Percentiles rank a stretch among this genome's conserved stretches.
Evolutionary conservation across 176 grass and related monocot genomes (phyloP).

Genomic region (Poa annua): DNA sequence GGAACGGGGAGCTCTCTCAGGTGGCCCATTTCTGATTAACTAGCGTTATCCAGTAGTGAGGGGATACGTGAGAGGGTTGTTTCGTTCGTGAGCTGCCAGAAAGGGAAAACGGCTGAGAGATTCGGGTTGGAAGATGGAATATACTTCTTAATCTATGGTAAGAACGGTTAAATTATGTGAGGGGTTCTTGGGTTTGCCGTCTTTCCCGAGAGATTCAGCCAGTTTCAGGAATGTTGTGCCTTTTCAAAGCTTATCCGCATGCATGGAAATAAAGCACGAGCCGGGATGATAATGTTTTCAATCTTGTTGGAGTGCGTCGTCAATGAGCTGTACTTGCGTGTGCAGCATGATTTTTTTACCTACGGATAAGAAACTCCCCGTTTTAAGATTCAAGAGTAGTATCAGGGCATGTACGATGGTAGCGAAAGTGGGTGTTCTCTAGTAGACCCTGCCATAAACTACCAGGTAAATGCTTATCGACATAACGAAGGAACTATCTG

Average conservation of each 20-base stretch:
- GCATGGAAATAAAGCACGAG: conserved; percentile 40
- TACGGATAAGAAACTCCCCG: conserved; percentile 35
- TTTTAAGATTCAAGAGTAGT: not conserved
- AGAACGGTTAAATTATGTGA: conserved; percentile 24
- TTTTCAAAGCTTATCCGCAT: conserved; percentile 53
- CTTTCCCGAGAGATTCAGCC: conserved; percentile 17
- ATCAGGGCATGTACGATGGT: not conserved
- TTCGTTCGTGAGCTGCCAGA: conserved; percentile 18
- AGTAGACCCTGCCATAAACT: not conserved
- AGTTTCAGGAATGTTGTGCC: conserved; percentile 27
- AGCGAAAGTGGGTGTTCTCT: not conserved
- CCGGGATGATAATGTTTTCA: conserved; percentile 14
- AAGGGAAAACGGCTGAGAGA: conserved; percentile 32
- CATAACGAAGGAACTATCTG: not conserved
- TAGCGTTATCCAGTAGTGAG: conserved; percentile 35
- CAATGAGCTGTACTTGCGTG: conserved; percentile 35
- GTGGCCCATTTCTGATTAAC: conserved; percentile 12
- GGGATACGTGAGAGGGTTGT: conserved; percentile 34
- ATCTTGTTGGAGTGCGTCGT: not conserved
- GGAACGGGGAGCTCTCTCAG: conserved; percentile 30
- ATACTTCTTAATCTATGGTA: conserved; percentile 34
- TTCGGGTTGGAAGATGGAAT: conserved; percentile 14
- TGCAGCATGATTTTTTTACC: not conserved
- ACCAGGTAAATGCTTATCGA: not conserved
- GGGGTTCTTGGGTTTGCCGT: not conserved